Conservation (phyloP, 345 rosid species). For the Cardamine chenopodiifolia region DNA sequence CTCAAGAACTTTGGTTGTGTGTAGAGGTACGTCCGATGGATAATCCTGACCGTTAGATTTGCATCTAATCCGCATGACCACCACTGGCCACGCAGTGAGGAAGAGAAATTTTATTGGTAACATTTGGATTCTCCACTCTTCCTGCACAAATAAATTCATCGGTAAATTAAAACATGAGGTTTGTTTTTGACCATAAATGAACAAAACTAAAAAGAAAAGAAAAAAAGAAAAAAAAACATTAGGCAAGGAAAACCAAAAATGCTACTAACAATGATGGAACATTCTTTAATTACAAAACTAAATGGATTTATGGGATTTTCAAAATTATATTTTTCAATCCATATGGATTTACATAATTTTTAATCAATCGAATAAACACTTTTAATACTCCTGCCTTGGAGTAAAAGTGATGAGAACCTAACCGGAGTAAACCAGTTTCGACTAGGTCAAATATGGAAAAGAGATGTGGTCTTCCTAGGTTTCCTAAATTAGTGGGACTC, state of each 20-base stretch:
- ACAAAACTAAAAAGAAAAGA: too few relatives aligned
- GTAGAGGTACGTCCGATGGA: conserved; percentile 60
- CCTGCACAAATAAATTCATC: conserved; percentile 44
- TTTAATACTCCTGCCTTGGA: neutral
- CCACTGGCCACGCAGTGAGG: conserved; percentile 72
- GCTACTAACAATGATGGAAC: neutral
- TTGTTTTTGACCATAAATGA: neutral
- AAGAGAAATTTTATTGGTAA: conserved; percentile 74
- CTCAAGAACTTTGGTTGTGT: conserved; percentile 69
- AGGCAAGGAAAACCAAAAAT: neutral
- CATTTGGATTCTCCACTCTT: conserved; percentile 89
- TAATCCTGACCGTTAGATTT: conserved; percentile 67
- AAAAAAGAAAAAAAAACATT: too few relatives aligned
- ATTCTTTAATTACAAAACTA: neutral
- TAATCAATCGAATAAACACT: neutral
- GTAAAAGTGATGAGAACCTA: neutral
- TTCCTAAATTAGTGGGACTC: too few relatives aligned
- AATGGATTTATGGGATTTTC: neutral
- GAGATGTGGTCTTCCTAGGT: too few relatives aligned
- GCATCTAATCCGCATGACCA: conserved; percentile 77
- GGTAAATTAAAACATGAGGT: neutral
- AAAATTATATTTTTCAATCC: neutral
- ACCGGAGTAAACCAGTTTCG: too few relatives aligned
- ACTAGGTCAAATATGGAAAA: too few relatives aligned
- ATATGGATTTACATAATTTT: neutral